Base-by-base conservation (phyloP, 1,284 basidiomycete species). In the Boletus semigastroideus region DNA sequence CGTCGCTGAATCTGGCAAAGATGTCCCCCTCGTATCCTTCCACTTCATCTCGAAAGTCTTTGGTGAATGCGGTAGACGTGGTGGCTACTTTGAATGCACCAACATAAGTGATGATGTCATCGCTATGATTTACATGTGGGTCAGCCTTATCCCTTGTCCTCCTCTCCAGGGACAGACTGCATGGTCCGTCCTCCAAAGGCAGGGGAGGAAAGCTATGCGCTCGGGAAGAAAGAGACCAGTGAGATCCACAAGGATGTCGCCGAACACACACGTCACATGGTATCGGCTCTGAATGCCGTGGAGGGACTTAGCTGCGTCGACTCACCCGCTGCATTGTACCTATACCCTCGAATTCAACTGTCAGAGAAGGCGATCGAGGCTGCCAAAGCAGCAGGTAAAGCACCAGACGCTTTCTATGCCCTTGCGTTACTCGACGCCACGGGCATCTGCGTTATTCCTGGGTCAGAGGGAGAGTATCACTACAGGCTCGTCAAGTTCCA, bases 1-100 rank as follows among this genome's bases (percentile, higher is more conserved):
- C 51, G 80, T 96, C 4, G 74, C 78, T 41, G 74, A 80, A 53
- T 72, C 86, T 53, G 72, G 79, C 60, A 86, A 81, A 42, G 78
- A 77, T 57, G 74, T 94, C 55, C 84, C 92, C 44, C 84, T 98
- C 65, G 79, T 97, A 45, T 93, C 90, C 46, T 97, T 96, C 85
- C 94, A 98, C 76, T 94, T 90, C 48, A 94, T 94, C 67, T 94
- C 91, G 51, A 98, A 98, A 72, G 91, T 96, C 55, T 84, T 83
- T 39, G 94, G 94, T 57, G 94, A 98, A 74, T 98, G 94, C 69
- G 94, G 94, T 13, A 80, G 94, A 34, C 81, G 94, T 49, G 94
- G 94, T 37, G 94, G 94, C 3, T 98, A 96, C 77, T 94, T 95
- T 67, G 94, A 98, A 72, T 83, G 85, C 66, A 79, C 82, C 58